phyloP scores from a whole-genome alignment of 2,329 filamentous ascomycete genomes.

The Diaporthe sp. region DNA sequence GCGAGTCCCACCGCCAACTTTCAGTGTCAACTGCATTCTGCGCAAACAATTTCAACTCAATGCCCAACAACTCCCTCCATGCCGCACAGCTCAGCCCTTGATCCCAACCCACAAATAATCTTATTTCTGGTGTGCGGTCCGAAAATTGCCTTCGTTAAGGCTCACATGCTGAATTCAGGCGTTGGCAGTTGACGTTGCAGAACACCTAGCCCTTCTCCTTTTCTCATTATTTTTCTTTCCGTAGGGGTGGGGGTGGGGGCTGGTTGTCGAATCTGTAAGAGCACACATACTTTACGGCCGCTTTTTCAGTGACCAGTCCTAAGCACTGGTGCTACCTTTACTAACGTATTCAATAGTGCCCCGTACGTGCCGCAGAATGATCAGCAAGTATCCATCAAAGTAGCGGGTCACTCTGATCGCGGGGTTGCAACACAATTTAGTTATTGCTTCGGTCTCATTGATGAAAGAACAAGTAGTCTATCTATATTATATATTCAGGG shows the following conservation, averaged over 20 bases:
- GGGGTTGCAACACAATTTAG: background rate
- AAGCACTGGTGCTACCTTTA: background rate
- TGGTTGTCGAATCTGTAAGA: too few relatives aligned
- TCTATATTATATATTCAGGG: background rate
- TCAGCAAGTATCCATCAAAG: background rate
- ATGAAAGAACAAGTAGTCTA: background rate
- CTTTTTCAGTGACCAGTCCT: too few relatives aligned
- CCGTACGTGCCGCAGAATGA: background rate
- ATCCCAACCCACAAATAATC: too few relatives aligned
- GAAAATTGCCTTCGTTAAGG: background rate
- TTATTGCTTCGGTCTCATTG: constrained; percentile 15
- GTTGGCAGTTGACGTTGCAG: background rate
- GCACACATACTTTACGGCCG: too few relatives aligned
- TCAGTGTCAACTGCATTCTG: background rate
- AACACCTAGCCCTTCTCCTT: background rate
- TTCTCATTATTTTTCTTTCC: too few relatives aligned
- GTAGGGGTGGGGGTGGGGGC: too few relatives aligned
- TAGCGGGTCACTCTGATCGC: background rate
- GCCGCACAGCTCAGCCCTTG: too few relatives aligned
- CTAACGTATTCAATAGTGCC: background rate
- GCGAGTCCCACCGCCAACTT: background rate
- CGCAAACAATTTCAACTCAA: background rate
- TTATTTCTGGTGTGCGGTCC: background rate
- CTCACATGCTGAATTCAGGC: background rate
- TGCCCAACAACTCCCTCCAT: background rate